phyloP scores from a whole-genome alignment of 352 stramenopile genomes.

The Globisporangium orthogonon region DNA sequence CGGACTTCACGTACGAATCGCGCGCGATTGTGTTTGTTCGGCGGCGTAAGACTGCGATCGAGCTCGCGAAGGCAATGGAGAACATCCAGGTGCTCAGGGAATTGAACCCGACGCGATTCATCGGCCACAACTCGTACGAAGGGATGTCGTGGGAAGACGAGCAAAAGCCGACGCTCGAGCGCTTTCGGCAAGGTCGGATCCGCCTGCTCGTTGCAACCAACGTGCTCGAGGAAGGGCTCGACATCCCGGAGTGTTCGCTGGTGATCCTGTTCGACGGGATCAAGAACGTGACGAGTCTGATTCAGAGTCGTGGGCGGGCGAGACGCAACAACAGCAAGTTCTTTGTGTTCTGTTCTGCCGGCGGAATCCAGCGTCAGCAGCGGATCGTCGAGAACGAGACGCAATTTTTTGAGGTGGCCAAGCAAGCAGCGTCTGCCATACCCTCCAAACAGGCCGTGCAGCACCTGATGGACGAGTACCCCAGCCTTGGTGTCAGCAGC shows the following conservation, averaged over 20 bases:
- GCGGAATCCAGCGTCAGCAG: conserved; percentile 33
- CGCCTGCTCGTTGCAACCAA: conserved; percentile 72
- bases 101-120: conserved; percentile 69
- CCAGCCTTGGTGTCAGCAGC: conserved; percentile 7
- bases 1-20: conserved; percentile 46
- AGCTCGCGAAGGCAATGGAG: conserved; percentile 62
- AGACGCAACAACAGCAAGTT: conserved; percentile 53
- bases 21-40: conserved; percentile 78
- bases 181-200: conserved; percentile 61
- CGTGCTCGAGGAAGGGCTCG: conserved; percentile 73
- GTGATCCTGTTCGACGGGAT: conserved; percentile 78
- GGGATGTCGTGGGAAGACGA: conserved; percentile 80
- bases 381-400: conserved; percentile 53
- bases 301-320: conserved; percentile 69
- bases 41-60: conserved; percentile 55
- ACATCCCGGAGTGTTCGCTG: conserved; percentile 71
- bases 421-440: conserved; percentile 26
- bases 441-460: conserved; percentile 37
- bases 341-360: conserved; percentile 53
- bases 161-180: conserved; percentile 61
- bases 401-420: conserved; percentile 31
- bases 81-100: conserved; percentile 36
- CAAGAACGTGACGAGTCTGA: conserved; percentile 59
- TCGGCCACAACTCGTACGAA: conserved; percentile 77
- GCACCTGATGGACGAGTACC: conserved; percentile 21